A percentile compares a stretch with the other conserved stretches of the same genome.
These are phyloP conservation scores for Luffa aegyptiaca DNA, from an alignment of 306 rosid species.

Conservation along the genomic window DNA sequence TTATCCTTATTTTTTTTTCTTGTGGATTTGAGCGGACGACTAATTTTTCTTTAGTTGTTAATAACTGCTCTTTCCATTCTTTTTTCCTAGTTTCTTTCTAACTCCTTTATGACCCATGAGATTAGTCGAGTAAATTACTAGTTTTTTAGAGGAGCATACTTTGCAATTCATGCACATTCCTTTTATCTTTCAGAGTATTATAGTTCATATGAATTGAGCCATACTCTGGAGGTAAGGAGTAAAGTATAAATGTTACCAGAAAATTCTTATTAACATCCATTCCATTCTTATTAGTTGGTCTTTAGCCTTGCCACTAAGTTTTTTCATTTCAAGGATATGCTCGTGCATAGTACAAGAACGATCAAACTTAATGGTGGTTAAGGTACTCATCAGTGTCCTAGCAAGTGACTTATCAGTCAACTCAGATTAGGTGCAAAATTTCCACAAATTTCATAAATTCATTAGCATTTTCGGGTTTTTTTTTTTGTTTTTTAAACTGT, in stretches of 20 bases:
- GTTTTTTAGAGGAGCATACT: background rate
- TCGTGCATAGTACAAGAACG: background rate
- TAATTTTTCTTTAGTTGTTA: no score
- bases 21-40: no score
- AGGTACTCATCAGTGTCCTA: background rate
- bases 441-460: no score
- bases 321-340: constrained; percentile 2
- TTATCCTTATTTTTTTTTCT: no score
- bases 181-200: background rate
- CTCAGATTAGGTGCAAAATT: no score
- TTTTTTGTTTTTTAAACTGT: no score
- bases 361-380: constrained; percentile 7
- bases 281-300: background rate
- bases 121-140: background rate
- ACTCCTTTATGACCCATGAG: no score
- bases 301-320: background rate
- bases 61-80: no score
- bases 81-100: no score
- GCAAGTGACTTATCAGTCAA: constrained; percentile 2
- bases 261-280: no score
- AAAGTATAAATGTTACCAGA: no score
- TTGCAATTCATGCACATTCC: background rate
- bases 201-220: constrained; percentile 6
- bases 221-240: constrained; percentile 1
- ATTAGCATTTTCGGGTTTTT: no score